Evolutionary conservation across 352 stramenopile species (phyloP).

Genomic region (Globisporangium iwayamae): DNA sequence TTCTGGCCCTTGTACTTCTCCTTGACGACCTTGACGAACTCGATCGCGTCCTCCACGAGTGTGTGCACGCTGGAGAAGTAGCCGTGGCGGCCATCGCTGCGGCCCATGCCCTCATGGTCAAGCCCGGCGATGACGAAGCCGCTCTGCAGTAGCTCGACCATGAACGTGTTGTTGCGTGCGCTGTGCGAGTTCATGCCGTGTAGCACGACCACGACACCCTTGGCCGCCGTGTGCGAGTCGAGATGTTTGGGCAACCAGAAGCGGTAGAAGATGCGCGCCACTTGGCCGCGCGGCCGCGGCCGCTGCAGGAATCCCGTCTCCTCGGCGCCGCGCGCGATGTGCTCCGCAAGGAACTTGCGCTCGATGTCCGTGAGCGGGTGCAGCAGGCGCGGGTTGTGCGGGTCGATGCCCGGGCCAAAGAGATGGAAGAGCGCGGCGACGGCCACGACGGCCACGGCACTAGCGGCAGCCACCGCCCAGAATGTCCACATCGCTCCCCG

Average conservation of each 20-base stretch:
- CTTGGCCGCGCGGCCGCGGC: slow-evolving; percentile 30
- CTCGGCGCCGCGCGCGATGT: slow-evolving; percentile 45
- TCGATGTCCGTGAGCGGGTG: slow-evolving; percentile 42
- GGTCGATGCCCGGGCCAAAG: slow-evolving; percentile 60
- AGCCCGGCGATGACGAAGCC: slow-evolving; percentile 65
- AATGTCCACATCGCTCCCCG: slow-evolving; percentile 22
- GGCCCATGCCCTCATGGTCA: slow-evolving; percentile 74
- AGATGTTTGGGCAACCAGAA: slow-evolving; percentile 60
- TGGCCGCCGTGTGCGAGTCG: slow-evolving; percentile 22
- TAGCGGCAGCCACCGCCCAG: slow-evolving; percentile 20
- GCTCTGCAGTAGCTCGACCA: slow-evolving; percentile 54
- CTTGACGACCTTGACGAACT: slow-evolving; percentile 50
- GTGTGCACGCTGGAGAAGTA: slow-evolving; percentile 63
- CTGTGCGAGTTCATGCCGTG: slow-evolving; percentile 81
- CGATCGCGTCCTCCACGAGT: slow-evolving; percentile 68
- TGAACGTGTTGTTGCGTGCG: slow-evolving; percentile 73
- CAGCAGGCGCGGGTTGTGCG: slow-evolving; percentile 34
- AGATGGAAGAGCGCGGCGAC: slow-evolving; percentile 21
- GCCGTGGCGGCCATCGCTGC: slow-evolving; percentile 69
- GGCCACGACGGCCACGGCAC: slow-evolving; percentile 13
- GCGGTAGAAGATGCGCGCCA: slow-evolving; percentile 64
- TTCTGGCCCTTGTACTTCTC: slow-evolving; percentile 61
- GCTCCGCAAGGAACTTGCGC: slow-evolving; percentile 44
- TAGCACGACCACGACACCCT: slow-evolving; percentile 64
- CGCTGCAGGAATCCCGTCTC: slow-evolving; percentile 47